A percentile compares a stretch with the other conserved stretches of the same genome.
These are phyloP conservation scores for Blepharisma stoltei DNA, from an alignment of 73 alveolate genomes.

Conservation along the genomic window DNA sequence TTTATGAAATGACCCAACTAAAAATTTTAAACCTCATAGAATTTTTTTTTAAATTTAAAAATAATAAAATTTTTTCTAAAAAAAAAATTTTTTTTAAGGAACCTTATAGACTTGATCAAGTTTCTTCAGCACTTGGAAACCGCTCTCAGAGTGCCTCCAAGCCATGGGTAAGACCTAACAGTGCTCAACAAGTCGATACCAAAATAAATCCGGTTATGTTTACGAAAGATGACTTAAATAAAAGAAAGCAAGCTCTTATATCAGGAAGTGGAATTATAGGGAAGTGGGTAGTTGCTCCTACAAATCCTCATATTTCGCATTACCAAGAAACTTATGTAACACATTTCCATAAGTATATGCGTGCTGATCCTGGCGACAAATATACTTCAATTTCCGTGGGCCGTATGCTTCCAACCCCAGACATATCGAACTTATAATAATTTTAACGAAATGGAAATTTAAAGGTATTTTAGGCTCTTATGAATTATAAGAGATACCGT, in stretches of 20 bases:
- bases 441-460: no score
- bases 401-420: background rate
- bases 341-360: slow-evolving; percentile 1
- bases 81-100: no score
- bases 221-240: slow-evolving; percentile 25
- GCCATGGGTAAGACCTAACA: slow-evolving; percentile 23
- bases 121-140: background rate
- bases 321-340: slow-evolving; percentile 21
- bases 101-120: slow-evolving; percentile 4
- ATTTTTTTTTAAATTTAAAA: no score
- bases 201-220: slow-evolving; percentile 18
- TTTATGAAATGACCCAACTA: slow-evolving; percentile 21
- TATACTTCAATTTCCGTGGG: slow-evolving; percentile 13
- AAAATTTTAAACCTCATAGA: background rate
- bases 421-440: no score
- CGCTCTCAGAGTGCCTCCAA: slow-evolving; percentile 10
- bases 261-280: slow-evolving; percentile 17
- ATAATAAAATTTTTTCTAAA: no score
- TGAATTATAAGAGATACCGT: no score
- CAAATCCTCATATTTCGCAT: slow-evolving; percentile 26
- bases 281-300: slow-evolving; percentile 23
- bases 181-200: background rate
- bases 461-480: no score
- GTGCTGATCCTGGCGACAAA: background rate
- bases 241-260: slow-evolving; percentile 2